Evolutionary conservation across 805 yeast genomes (phyloP).

Genomic region (Starmerella ratchasimensis): DNA sequence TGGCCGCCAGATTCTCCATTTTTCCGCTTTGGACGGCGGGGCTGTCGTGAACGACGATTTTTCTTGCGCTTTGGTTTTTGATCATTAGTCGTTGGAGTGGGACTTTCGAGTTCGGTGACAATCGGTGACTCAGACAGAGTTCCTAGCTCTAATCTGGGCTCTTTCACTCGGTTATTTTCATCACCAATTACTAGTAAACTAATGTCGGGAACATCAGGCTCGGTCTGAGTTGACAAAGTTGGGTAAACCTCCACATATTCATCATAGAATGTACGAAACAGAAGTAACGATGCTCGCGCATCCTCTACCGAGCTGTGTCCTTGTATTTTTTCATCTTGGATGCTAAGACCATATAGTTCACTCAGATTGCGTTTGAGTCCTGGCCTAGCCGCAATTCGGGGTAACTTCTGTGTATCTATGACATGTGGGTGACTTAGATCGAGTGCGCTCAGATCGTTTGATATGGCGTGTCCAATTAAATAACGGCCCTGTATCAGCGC

Average conservation of each 20-base stretch:
- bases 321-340: slow-evolving; percentile 46
- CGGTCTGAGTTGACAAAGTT: no score
- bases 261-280: slow-evolving; percentile 6
- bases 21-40: no score
- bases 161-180: no score
- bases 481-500: slow-evolving; percentile 43
- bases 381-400: slow-evolving; percentile 60
- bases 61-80: no score
- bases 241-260: not conserved
- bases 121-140: no score
- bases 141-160: no score
- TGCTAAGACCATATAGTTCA: slow-evolving; percentile 40
- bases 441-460: slow-evolving; percentile 62
- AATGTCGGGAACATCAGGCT: no score
- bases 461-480: slow-evolving; percentile 78
- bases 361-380: slow-evolving; percentile 51
- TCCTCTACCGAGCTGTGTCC: slow-evolving; percentile 87
- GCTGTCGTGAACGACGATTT: no score
- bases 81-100: no score
- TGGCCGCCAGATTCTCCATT: no score
- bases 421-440: slow-evolving; percentile 37
- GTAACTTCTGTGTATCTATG: slow-evolving; percentile 60
- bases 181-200: no score
- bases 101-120: no score
- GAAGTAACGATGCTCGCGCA: slow-evolving; percentile 55